Percentiles rank a stretch among this genome's conserved stretches.
Conservation (phyloP, 129 eudicot genomes). For the Tagetes erecta region DNA sequence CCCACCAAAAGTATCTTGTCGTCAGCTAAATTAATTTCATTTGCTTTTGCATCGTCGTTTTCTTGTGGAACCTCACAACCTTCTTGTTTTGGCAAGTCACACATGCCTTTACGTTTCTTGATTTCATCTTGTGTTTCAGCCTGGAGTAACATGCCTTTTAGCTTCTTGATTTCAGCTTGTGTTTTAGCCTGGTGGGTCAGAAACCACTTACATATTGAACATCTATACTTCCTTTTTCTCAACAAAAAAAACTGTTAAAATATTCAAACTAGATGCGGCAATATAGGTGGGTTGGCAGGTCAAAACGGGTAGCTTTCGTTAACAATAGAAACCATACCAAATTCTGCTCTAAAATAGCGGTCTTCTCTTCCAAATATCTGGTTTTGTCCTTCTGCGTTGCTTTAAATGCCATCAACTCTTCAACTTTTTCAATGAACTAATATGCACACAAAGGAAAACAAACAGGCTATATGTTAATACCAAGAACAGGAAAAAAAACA, state of each 20-base stretch:
- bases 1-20: constrained; percentile 61
- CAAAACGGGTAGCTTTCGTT: not conserved
- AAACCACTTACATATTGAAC: constrained; percentile 7
- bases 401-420: constrained; percentile 57
- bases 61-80: constrained; percentile 24
- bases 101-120: constrained; percentile 36
- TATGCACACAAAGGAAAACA: not conserved
- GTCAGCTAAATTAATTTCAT: constrained; percentile 30
- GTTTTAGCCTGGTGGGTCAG: constrained; percentile 47
- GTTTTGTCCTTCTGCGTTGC: constrained; percentile 43
- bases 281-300: not conserved
- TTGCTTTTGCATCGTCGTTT: constrained; percentile 6
- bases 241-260: not conserved
- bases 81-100: constrained; percentile 22
- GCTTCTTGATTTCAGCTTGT: constrained; percentile 50
- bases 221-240: not conserved
- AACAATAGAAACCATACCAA: constrained; percentile 47
- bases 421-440: constrained; percentile 51
- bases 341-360: constrained; percentile 49
- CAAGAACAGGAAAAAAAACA: constrained; percentile 13
- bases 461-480: not conserved
- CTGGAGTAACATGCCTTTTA: constrained; percentile 43
- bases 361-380: constrained; percentile 45
- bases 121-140: constrained; percentile 55
- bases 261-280: not conserved